Conservation (phyloP, 106 monocot species). For the Apostasia shenzhenica region DNA sequence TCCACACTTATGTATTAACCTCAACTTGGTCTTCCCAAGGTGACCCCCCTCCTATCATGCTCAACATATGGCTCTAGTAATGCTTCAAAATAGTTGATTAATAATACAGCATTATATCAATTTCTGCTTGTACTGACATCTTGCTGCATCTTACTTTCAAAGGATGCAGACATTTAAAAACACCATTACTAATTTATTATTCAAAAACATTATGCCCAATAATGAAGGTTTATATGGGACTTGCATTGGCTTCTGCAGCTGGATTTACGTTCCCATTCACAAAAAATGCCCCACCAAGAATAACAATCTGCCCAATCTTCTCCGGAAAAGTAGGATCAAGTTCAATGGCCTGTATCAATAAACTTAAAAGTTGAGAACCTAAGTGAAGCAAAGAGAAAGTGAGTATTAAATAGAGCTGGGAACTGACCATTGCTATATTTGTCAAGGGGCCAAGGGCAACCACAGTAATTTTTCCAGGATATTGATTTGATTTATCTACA, state of each 20-base stretch:
- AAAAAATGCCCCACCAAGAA: slow-evolving; percentile 96
- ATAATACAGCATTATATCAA: no score
- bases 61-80: no score
- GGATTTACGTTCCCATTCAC: slow-evolving; percentile 99
- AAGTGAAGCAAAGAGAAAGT: background rate
- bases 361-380: slow-evolving; percentile 4
- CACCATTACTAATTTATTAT: no score
- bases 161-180: no score
- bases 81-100: no score
- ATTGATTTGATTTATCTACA: slow-evolving; percentile 63
- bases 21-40: no score
- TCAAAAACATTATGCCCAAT: no score
- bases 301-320: slow-evolving; percentile 83
- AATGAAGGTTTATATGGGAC: background rate
- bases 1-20: no score
- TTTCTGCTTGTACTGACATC: no score
- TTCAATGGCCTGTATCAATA: slow-evolving; percentile 70
- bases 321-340: slow-evolving; percentile 73
- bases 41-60: no score
- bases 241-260: slow-evolving; percentile 95
- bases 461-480: slow-evolving; percentile 77
- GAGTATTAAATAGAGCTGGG: slow-evolving; percentile 3
- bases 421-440: slow-evolving; percentile 81
- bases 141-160: no score
- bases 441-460: slow-evolving; percentile 92